Evolutionary conservation across 2,329 filamentous ascomycete species (phyloP), one percentile per base, ranked within the genome.

Genomic region (Aurifilum marmelostoma): DNA sequence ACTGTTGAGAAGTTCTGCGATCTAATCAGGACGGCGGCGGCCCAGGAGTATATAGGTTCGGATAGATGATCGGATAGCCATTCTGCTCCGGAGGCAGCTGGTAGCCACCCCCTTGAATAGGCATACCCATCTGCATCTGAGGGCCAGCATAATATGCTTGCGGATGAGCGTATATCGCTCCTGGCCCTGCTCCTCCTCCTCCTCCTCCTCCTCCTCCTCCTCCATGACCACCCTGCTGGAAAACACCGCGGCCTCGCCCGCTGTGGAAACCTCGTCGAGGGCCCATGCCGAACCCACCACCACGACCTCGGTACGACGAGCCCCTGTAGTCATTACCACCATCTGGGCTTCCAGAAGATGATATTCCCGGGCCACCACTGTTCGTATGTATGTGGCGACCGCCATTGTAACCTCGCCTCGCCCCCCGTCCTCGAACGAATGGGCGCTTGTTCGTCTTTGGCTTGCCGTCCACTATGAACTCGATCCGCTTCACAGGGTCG

Each of bases 401-500:
- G 41, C 59, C 39, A n/a, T 61, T 54, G 27, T 34, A 41, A 0
- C 60, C 76, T 7, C 67, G 37, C 0, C 63, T 62, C 2, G 52
- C 37, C 1, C 75, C 74, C 14, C 75, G 74, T 8, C 74, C 58
- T 1, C 79, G 77, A 27, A 73, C 69, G 52, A 78, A 79, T 1
- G 78, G 76, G 5, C 79, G 70, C 34, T 78, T 78, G 0, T 76
- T 73, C 7, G 72, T 76, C 67, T 78, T 80, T 0, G 82, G 84
- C 72, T 84, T 85, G 5, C 80, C 79, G 12, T 85, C 88, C 29
- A 91, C 81, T 0, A 82, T 82, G 69, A 91, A 93, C 2, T 90
- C 83, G 54, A 92, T 92, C 71, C 80, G 84, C 73, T 89, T 87
- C 60, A 92, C 75, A 0, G 92, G 91, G 29, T 88, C 80, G 63